A percentile compares a stretch with the other conserved stretches of the same genome.
These are phyloP conservation scores for Pterula multifida DNA, from an alignment of 1,284 basidiomycete species.

Conservation along the genomic window DNA sequence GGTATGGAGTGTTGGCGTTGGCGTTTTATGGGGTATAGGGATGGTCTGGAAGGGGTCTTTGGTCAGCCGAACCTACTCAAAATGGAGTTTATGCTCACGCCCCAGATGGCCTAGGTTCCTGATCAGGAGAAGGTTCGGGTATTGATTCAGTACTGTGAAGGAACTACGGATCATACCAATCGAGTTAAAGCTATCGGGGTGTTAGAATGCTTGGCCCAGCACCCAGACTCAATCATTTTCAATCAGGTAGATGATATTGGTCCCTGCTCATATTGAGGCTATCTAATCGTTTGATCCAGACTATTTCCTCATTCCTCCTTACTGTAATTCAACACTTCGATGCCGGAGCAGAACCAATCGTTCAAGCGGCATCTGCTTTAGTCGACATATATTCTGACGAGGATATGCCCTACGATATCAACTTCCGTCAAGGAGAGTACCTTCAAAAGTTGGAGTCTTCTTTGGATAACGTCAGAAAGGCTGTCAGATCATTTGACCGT, in stretches of 20 bases:
- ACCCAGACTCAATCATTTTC: conserved; percentile 47
- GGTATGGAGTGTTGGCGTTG: conserved; percentile 63
- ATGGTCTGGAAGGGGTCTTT: conserved; percentile 54
- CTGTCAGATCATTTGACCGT: conserved; percentile 46
- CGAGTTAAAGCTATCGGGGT: conserved; percentile 75
- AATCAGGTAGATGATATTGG: conserved; percentile 45
- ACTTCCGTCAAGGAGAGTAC: conserved; percentile 58
- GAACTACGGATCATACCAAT: conserved; percentile 38
- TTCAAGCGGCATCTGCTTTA: conserved; percentile 77
- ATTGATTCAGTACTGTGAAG: conserved; percentile 56
- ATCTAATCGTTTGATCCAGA: conserved; percentile 24
- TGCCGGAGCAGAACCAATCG: conserved; percentile 56
- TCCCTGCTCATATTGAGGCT: conserved; percentile 6
- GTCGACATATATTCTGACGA: conserved; percentile 97
- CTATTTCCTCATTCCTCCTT: conserved; percentile 59
- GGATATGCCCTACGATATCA: conserved; percentile 65
- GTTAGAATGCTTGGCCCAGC: conserved; percentile 70
- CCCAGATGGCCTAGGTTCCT: conserved; percentile 25
- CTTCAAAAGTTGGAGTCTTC: conserved; percentile 37
- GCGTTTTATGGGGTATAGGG: conserved; percentile 72
- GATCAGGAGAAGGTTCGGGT: conserved; percentile 48
- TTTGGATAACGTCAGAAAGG: conserved; percentile 46
- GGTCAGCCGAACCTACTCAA: conserved; percentile 22
- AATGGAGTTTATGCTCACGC: not conserved
- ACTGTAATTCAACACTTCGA: conserved; percentile 33